These are phyloP conservation scores for Penicillium polonicum DNA, from an alignment of 2,329 filamentous ascomycete genomes.

Conservation along the genomic window DNA sequence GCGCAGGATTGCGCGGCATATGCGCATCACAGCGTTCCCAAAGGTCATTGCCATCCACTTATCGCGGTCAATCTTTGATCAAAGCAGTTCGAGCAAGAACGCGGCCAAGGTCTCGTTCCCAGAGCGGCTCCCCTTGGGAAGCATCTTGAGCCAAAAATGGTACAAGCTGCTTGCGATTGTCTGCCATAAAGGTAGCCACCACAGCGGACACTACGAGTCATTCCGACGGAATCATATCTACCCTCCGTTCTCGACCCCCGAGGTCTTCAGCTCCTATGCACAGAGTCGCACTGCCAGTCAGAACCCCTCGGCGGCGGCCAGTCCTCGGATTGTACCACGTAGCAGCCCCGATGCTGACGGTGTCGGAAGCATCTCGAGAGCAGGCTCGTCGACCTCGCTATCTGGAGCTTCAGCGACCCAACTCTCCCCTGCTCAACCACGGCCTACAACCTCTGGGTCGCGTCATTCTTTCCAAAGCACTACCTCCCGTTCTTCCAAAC, in stretches of 20 bases:
- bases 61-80: slow-evolving; percentile 87
- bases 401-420: slow-evolving; percentile 28
- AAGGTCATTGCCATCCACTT: slow-evolving; percentile 89
- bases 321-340: slow-evolving; percentile 47
- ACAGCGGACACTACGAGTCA: slow-evolving; percentile 95
- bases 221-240: slow-evolving; percentile 82
- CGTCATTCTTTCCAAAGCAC: slow-evolving; percentile 36
- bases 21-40: slow-evolving; percentile 81
- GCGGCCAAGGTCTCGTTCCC: slow-evolving; percentile 91
- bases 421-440: slow-evolving; percentile 21
- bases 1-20: slow-evolving; percentile 81
- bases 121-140: slow-evolving; percentile 78
- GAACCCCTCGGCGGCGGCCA: slow-evolving; percentile 50
- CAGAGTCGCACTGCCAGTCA: slow-evolving; percentile 61
- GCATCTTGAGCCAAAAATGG: slow-evolving; percentile 71
- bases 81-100: slow-evolving; percentile 81
- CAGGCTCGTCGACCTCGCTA: slow-evolving; percentile 36
- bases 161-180: slow-evolving; percentile 86
- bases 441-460: slow-evolving; percentile 33
- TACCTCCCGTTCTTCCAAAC: slow-evolving; percentile 30
- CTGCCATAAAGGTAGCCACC: slow-evolving; percentile 91
- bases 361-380: slow-evolving; percentile 32
- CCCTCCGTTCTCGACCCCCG: slow-evolving; percentile 77
- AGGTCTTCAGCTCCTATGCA: slow-evolving; percentile 72
- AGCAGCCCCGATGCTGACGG: slow-evolving; percentile 32